Base-by-base conservation (phyloP, 441 rosid genomes). In the Omphalea diandra region DNA sequence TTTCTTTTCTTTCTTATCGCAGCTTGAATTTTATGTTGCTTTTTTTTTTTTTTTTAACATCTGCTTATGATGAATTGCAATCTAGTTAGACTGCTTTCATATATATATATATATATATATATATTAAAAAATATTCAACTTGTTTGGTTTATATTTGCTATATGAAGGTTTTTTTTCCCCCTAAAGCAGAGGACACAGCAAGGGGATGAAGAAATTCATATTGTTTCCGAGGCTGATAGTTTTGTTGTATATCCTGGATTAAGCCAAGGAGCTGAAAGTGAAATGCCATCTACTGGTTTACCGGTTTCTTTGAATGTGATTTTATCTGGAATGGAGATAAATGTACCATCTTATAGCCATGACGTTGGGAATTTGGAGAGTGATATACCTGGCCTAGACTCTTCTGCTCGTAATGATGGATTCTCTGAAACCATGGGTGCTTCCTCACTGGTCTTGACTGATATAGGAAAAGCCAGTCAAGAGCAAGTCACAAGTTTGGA, bases 331-430 rank as follows among this genome's bases (percentile, higher is more conserved):
- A 72, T 70, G 67, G 86, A 81, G 76, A 79, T 72, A 64, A 81
- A 60, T 72, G 29, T 81, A 71, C 79, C 88, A 27, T 81, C 86
- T 77, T 83, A 81, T 72, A 66, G 56, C 67, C 88, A 75, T 63
- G 88, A 77, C 72, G 67, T 72, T 58, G 84, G 80, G 53, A 79
- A 82, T 77, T 29, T 76, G 64, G 98, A 86, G 73, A 82, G 84
- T 81, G 93, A 80, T 78, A 93, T 96, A 71, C 99, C 97, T 76
- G 98, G 98, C 73, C 82, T 96, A 59, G 87, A 82, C 77, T 86
- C 97, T 79, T 83, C 88, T 82, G 85, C 80, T 67, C 86, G 46
- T 72, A 69, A 81, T 69, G 86, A 84, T 75, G 81, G 82, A 64
- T 73, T 83, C 55, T 83, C 96, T 70, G 90, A 89, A 71, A 81